These are phyloP conservation scores for Raddia distichophylla DNA, from an alignment of 176 grass and related monocot species.

Conservation along the genomic window DNA sequence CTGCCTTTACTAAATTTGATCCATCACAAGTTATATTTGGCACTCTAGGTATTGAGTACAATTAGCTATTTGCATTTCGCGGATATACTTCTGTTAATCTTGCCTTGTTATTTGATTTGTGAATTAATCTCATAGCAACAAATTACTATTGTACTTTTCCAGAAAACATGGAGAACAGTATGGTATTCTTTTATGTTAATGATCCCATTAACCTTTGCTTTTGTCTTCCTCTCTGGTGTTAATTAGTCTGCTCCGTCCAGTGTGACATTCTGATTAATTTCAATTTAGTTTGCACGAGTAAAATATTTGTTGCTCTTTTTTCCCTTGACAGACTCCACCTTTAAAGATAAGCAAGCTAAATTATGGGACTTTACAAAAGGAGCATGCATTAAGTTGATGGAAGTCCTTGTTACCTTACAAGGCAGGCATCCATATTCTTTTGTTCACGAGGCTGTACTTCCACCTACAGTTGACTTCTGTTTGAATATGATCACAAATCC, in stretches of 20 bases:
- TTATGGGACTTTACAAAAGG: slow-evolving; percentile 84
- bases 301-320: slow-evolving; percentile 28
- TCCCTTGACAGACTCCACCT: slow-evolving; percentile 67
- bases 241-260: slow-evolving; percentile 15
- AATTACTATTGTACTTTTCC: slow-evolving; percentile 6
- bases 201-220: not conserved
- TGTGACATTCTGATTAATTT: slow-evolving; percentile 13
- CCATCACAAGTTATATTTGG: slow-evolving; percentile 10
- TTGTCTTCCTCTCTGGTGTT: slow-evolving; percentile 16
- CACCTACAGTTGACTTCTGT: slow-evolving; percentile 71
- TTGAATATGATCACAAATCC: slow-evolving; percentile 92
- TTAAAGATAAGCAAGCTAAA: slow-evolving; percentile 75
- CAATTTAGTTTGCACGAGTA: slow-evolving; percentile 1
- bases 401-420: slow-evolving; percentile 80
- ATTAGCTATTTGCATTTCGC: not conserved
- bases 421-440: slow-evolving; percentile 95
- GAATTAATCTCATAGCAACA: slow-evolving; percentile 18
- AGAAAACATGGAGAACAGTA: slow-evolving; percentile 6
- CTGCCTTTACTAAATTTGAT: slow-evolving; percentile 17
- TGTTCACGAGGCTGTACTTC: slow-evolving; percentile 71
- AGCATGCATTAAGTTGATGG: slow-evolving; percentile 92
- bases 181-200: slow-evolving; percentile 3
- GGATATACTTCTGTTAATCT: slow-evolving; percentile 18
- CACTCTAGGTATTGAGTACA: not conserved
- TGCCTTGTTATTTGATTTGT: slow-evolving; percentile 4